Conservation (phyloP, 768 basidiomycete genomes). For the Russula griseocarnosa region DNA sequence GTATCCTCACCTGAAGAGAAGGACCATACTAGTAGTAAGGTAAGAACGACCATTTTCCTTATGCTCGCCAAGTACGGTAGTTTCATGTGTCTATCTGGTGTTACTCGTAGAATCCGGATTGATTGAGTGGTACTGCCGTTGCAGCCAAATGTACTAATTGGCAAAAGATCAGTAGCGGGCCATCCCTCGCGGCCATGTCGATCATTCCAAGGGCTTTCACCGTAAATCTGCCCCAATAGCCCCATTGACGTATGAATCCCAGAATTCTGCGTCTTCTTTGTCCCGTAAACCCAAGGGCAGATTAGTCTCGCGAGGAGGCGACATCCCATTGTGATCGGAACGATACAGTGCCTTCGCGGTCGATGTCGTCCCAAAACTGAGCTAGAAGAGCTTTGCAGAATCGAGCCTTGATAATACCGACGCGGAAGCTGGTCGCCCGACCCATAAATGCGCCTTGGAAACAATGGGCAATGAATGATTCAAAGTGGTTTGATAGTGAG, state of each 20-base stretch:
- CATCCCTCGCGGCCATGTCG: neutral
- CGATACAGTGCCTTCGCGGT: neutral
- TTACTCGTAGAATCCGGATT: neutral
- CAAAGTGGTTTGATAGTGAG: no score
- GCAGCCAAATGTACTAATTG: neutral
- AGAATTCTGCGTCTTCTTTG: neutral
- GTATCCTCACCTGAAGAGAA: no score
- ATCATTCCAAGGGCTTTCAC: conserved; percentile 2
- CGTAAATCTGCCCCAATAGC: conserved; percentile 1
- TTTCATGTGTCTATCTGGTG: no score
- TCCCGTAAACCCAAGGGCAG: neutral
- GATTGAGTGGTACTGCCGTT: neutral
- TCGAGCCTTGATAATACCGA: conserved; percentile 3
- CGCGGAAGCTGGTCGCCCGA: no score
- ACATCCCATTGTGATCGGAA: conserved; percentile 19
- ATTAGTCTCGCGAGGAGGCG: conserved; percentile 11
- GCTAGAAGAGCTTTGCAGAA: conserved; percentile 8
- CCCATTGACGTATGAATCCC: conserved; percentile 1
- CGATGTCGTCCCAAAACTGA: conserved; percentile 1
- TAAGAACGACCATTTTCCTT: no score
- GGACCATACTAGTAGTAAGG: no score
- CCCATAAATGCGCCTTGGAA: no score
- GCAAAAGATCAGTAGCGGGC: conserved; percentile 16
- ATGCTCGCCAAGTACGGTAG: no score
- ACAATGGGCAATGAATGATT: no score